Evolutionary conservation across 805 yeast species (phyloP).

Genomic region (Teunomyces tritomae): DNA sequence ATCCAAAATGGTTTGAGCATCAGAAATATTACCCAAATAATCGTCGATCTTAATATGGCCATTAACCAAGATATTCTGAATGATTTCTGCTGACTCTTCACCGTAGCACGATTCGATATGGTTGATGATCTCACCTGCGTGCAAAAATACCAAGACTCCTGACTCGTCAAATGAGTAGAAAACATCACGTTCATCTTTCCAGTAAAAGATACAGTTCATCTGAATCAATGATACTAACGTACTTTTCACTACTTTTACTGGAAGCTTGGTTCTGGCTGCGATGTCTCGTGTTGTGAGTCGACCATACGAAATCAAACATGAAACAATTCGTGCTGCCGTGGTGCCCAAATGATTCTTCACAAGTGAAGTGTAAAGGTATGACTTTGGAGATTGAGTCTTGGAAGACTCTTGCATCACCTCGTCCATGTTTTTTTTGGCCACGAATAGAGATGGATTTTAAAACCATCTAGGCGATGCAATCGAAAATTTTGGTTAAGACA

Average conservation of each 20-base stretch:
- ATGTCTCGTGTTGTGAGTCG: conserved; percentile 59
- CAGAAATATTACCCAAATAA: conserved; percentile 25
- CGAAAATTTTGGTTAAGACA: background rate
- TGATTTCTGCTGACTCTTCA: conserved; percentile 50
- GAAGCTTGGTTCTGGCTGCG: conserved; percentile 43
- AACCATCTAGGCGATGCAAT: background rate
- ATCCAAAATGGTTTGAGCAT: conserved; percentile 16
- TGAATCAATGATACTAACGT: conserved; percentile 77
- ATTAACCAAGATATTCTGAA: conserved; percentile 65
- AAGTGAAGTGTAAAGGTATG: conserved; percentile 55
- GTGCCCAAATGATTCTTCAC: conserved; percentile 65
- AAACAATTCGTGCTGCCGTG: conserved; percentile 62
- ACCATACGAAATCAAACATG: conserved; percentile 64
- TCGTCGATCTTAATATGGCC: conserved; percentile 66
- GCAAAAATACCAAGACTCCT: conserved; percentile 62
- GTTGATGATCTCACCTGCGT: conserved; percentile 73
- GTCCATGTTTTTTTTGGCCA: conserved; percentile 12
- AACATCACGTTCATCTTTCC: conserved; percentile 46
- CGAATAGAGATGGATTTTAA: background rate
- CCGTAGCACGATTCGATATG: conserved; percentile 48
- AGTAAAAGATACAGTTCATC: conserved; percentile 67
- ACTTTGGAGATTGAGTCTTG: conserved; percentile 58
- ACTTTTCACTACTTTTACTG: conserved; percentile 53
- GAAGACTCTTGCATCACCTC: conserved; percentile 20
- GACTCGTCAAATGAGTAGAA: conserved; percentile 61